These are phyloP conservation scores for Sporothrix variecibatus DNA, from an alignment of 2,329 filamentous ascomycete genomes.

Conservation along the genomic window DNA sequence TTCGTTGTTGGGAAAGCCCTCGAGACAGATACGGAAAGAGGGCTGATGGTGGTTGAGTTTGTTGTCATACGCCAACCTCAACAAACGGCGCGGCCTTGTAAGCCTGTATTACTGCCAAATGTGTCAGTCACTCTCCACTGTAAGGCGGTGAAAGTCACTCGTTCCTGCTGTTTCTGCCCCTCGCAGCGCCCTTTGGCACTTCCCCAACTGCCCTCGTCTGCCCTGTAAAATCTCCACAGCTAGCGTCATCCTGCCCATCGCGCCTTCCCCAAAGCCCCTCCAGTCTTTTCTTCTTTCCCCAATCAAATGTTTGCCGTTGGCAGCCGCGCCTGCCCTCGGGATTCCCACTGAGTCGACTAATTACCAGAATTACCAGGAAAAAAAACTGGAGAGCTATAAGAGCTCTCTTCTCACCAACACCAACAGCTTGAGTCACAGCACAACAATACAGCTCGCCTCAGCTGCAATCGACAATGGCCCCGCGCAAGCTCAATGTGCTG, in stretches of 20 bases:
- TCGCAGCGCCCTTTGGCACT: neutral
- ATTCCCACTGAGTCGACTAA: neutral
- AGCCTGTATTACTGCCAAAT: neutral
- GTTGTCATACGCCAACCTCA: constrained; percentile 8
- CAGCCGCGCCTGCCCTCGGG: constrained; percentile 13
- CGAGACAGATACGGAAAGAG: neutral
- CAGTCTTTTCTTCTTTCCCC: neutral
- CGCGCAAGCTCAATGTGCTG: constrained; percentile 80
- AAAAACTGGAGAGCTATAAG: constrained; percentile 6
- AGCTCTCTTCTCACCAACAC: neutral
- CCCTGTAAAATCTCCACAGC: neutral
- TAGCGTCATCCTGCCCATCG: constrained; percentile 16
- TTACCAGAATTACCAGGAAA: neutral
- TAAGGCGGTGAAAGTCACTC: constrained; percentile 18
- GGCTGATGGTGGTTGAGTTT: neutral
- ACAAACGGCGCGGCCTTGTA: neutral
- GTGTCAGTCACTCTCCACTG: neutral
- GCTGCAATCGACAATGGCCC: constrained; percentile 56
- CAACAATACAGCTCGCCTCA: neutral
- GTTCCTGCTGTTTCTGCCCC: neutral
- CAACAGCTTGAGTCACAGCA: neutral
- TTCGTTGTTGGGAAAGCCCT: neutral
- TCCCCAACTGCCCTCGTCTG: neutral
- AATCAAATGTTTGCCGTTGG: constrained; percentile 16
- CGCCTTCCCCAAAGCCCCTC: neutral